Evolutionary conservation across 495 filamentous ascomycete species (phyloP).

Genomic region (Hypoxylon subgilvum): DNA sequence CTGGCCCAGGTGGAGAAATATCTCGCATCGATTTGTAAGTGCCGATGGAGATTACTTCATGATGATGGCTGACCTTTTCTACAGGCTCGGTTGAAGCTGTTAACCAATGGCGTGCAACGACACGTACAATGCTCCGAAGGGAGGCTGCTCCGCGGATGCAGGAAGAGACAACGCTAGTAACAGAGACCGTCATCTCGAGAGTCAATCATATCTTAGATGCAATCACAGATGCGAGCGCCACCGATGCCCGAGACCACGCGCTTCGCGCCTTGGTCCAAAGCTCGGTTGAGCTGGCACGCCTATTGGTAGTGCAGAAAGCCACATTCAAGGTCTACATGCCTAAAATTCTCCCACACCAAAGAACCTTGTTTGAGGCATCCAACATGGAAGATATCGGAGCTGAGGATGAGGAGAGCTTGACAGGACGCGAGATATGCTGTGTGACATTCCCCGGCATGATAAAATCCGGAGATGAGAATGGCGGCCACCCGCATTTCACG

Average conservation of each 20-base stretch:
- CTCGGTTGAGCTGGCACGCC: constrained; percentile 57
- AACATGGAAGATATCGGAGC: constrained; percentile 65
- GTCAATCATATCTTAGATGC: constrained; percentile 50
- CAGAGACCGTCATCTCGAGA: constrained; percentile 45
- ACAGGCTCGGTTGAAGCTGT: constrained; percentile 53
- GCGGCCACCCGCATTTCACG: constrained; percentile 55
- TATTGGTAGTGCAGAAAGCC: constrained; percentile 60
- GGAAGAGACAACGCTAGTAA: constrained; percentile 44
- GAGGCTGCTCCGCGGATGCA: constrained; percentile 52
- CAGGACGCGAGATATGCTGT: constrained; percentile 53
- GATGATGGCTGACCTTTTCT: constrained; percentile 26
- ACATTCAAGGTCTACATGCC: constrained; percentile 59
- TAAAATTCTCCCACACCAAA: constrained; percentile 54
- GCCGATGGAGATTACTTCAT: not conserved
- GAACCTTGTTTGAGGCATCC: constrained; percentile 53
- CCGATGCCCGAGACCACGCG: constrained; percentile 53
- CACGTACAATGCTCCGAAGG: constrained; percentile 57
- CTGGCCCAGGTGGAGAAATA: constrained; percentile 53
- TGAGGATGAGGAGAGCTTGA: constrained; percentile 57
- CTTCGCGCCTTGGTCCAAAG: constrained; percentile 52
- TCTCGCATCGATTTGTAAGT: constrained; percentile 53
- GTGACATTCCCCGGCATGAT: constrained; percentile 61
- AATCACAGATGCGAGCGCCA: constrained; percentile 49
- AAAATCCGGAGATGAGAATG: constrained; percentile 63
- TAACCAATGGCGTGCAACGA: constrained; percentile 63